Conservation (phyloP, 495 filamentous ascomycete species). For the Penicillium cataractarum region DNA sequence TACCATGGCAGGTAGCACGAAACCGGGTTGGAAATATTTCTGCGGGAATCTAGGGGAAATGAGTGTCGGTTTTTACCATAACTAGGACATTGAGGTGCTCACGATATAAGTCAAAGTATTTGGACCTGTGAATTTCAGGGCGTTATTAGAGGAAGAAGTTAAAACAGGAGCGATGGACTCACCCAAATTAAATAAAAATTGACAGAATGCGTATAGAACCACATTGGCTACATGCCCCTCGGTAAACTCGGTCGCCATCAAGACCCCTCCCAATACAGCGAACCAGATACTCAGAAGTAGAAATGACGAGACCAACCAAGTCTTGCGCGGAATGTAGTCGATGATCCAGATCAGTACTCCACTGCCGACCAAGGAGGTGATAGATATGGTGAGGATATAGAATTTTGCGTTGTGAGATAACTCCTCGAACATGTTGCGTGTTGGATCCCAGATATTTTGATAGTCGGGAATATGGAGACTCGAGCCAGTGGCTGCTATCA, state of each 20-base stretch:
- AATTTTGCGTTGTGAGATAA: slow-evolving; percentile 28
- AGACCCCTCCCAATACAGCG: slow-evolving; percentile 8
- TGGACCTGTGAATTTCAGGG: neutral
- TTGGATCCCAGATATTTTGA: slow-evolving; percentile 11
- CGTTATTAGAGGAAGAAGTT: neutral
- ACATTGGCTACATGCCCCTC: slow-evolving; percentile 3
- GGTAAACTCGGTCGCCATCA: slow-evolving; percentile 8
- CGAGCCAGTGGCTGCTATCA: slow-evolving; percentile 10
- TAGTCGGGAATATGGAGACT: slow-evolving; percentile 14
- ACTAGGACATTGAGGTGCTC: neutral
- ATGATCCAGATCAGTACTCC: slow-evolving; percentile 23
- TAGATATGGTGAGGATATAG: slow-evolving; percentile 33
- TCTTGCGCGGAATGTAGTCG: slow-evolving; percentile 11
- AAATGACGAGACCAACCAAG: slow-evolving; percentile 5
- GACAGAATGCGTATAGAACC: slow-evolving; percentile 4
- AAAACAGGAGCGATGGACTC: neutral
- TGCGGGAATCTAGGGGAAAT: neutral
- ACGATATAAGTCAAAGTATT: slow-evolving; percentile 12
- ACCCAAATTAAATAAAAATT: slow-evolving; percentile 6
- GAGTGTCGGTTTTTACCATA: neutral
- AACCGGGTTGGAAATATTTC: slow-evolving; percentile 8
- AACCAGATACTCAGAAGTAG: slow-evolving; percentile 5
- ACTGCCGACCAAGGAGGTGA: slow-evolving; percentile 26
- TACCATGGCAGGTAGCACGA: slow-evolving; percentile 9
- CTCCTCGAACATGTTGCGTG: slow-evolving; percentile 24